Evolutionary conservation across 768 basidiomycete species (phyloP).

Genomic region (Termitomyces sp.): DNA sequence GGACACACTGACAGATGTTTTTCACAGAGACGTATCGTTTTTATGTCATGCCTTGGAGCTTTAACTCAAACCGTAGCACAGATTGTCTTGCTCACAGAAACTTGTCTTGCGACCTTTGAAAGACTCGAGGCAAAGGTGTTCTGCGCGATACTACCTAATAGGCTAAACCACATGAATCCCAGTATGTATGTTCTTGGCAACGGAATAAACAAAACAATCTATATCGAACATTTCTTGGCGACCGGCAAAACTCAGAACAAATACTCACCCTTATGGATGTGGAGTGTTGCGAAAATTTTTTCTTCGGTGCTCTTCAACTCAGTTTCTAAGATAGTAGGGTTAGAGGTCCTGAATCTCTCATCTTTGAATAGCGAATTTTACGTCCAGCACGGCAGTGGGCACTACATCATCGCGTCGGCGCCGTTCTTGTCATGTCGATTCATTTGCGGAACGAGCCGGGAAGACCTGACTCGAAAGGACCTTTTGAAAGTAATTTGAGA

Average conservation of each 20-base stretch:
- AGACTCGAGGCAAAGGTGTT: no score
- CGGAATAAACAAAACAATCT: background rate
- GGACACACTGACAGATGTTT: constrained; percentile 2
- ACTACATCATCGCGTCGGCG: no score
- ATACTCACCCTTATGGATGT: background rate
- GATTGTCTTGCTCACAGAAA: background rate
- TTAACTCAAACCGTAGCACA: background rate
- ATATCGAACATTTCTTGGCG: background rate
- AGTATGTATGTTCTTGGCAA: no score
- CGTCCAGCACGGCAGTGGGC: background rate
- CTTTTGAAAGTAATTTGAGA: background rate
- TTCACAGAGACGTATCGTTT: background rate
- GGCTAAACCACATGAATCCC: background rate
- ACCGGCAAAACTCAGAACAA: background rate
- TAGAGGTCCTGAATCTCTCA: no score
- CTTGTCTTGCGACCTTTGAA: background rate
- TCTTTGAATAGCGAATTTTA: background rate
- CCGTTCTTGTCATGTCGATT: background rate
- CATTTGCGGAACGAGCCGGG: background rate
- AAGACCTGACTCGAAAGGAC: background rate
- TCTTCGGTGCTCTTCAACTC: background rate
- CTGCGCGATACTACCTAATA: no score
- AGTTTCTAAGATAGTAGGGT: no score
- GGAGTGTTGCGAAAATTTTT: background rate
- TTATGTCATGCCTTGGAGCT: background rate